Conservation (phyloP, 2,329 filamentous ascomycete species). For the Colletotrichum kahawae region DNA sequence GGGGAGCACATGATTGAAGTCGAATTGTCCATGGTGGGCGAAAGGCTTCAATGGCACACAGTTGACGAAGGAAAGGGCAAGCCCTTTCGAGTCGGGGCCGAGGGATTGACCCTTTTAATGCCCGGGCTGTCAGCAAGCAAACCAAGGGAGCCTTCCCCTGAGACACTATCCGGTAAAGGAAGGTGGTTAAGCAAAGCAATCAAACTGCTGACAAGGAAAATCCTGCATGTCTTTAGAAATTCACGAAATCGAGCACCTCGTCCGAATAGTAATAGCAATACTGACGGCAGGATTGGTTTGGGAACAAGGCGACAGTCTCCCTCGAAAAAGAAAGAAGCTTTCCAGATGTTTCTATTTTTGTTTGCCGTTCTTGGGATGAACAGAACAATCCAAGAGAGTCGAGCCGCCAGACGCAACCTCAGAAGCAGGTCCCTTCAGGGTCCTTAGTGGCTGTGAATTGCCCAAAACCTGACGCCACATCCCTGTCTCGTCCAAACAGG, state of each 20-base stretch:
- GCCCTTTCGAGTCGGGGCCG: accelerated
- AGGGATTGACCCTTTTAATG: neutral
- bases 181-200: conserved; percentile 10
- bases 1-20: conserved; percentile 1
- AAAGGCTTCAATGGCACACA: neutral
- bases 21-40: neutral
- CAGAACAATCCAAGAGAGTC: neutral
- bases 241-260: neutral
- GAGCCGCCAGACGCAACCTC: neutral
- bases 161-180: conserved; percentile 1
- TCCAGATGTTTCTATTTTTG: neutral
- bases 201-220: neutral
- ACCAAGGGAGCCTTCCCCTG: neutral
- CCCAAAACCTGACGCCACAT: conserved; percentile 5
- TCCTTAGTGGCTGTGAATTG: conserved; percentile 6
- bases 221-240: neutral
- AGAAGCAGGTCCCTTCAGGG: conserved; percentile 6
- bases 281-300: neutral
- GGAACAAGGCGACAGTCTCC: neutral
- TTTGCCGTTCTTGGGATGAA: neutral
- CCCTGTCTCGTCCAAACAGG: conserved; percentile 14
- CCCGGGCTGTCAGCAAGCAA: neutral
- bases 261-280: neutral
- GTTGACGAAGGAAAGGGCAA: too few relatives aligned
- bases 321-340: neutral